Evolutionary conservation across 2,329 filamentous ascomycete genomes (phyloP).

Genomic region (Fusarium anthophilum): DNA sequence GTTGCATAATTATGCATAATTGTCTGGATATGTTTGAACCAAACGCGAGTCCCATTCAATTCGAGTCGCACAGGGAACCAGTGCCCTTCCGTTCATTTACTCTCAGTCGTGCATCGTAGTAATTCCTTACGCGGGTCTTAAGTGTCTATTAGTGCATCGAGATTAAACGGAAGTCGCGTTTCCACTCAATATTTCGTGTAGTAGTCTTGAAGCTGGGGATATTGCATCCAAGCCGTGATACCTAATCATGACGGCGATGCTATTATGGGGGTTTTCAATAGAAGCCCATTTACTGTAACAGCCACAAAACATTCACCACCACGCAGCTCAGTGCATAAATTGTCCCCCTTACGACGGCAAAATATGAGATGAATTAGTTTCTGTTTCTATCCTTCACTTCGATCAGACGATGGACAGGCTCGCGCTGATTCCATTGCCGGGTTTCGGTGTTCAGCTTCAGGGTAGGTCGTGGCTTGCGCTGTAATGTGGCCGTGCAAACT

Average conservation of each 20-base stretch:
- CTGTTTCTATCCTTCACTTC: background rate
- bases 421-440: background rate
- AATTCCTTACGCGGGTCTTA: background rate
- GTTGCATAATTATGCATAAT: background rate
- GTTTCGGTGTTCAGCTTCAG: background rate
- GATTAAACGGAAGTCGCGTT: background rate
- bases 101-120: background rate
- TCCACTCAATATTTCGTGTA: no score
- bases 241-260: background rate
- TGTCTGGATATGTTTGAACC: background rate
- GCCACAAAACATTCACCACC: rapidly evolving
- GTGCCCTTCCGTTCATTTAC: background rate
- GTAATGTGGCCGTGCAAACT: background rate
- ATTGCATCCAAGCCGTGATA: background rate
- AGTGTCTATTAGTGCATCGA: background rate
- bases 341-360: rapidly evolving
- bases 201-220: no score
- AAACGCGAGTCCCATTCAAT: background rate
- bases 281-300: no score
- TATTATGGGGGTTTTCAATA: rapidly evolving
- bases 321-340: rapidly evolving
- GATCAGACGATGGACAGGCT: no score
- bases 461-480: background rate
- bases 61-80: background rate
- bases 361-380: background rate